Percentiles rank a stretch among this genome's conserved stretches.
phyloP scores from a whole-genome alignment of 768 basidiomycete genomes.

The Lentinula guzmanii region DNA sequence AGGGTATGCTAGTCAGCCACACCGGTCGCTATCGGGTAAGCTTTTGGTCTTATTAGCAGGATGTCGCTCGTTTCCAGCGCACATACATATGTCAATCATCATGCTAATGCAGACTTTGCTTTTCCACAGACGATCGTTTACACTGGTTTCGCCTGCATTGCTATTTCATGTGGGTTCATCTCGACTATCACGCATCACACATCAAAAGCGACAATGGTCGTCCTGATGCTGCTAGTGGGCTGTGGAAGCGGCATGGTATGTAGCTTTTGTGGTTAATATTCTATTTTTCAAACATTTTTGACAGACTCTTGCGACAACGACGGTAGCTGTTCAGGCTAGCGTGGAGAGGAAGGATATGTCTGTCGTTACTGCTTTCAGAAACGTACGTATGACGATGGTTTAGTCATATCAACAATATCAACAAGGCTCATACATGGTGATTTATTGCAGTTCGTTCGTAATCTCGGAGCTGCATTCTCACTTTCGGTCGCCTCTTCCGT shows the following conservation, averaged over 20 bases:
- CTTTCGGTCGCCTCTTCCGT: slow-evolving; percentile 58
- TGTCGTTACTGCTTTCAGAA: slow-evolving; percentile 47
- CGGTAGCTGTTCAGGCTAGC: slow-evolving; percentile 68
- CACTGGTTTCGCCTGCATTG: slow-evolving; percentile 62
- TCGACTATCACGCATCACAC: slow-evolving; percentile 53
- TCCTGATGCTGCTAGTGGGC: slow-evolving; percentile 57
- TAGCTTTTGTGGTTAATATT: background rate
- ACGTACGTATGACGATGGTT: background rate
- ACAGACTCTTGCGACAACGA: slow-evolving; percentile 57
- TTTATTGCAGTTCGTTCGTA: slow-evolving; percentile 49
- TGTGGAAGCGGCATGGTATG: slow-evolving; percentile 51
- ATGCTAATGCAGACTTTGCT: background rate
- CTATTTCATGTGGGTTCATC: slow-evolving; percentile 61
- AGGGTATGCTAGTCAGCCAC: slow-evolving; percentile 59
- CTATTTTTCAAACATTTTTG: background rate
- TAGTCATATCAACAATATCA: too few relatives aligned
- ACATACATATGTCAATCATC: background rate
- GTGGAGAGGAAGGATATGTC: slow-evolving; percentile 70
- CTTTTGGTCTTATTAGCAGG: background rate
- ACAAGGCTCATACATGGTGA: background rate
- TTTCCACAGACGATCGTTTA: slow-evolving; percentile 44
- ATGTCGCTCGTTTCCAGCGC: too few relatives aligned
- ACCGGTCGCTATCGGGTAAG: slow-evolving; percentile 58
- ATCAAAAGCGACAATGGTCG: slow-evolving; percentile 42
- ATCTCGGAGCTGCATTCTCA: slow-evolving; percentile 64